phyloP scores from a whole-genome alignment of 2,329 filamentous ascomycete genomes.

The Alternaria gansuensis region DNA sequence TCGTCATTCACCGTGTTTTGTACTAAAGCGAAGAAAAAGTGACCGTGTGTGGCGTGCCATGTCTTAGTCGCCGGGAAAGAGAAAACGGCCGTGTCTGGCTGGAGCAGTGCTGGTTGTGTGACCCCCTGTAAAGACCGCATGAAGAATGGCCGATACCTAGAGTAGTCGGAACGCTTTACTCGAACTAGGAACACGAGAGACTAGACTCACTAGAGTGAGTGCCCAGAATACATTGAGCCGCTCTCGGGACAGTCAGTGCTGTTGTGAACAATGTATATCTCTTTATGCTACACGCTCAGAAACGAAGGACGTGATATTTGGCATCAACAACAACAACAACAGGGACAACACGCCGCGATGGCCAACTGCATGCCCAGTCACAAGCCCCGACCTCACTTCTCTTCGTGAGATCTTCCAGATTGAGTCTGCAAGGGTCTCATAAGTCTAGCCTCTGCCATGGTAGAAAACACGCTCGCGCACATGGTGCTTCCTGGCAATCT shows the following conservation, averaged over 20 bases:
- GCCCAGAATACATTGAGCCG: slow-evolving; percentile 3
- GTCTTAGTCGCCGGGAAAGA: slow-evolving; percentile 6
- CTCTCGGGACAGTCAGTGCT: not conserved
- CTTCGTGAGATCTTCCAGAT: slow-evolving; percentile 2
- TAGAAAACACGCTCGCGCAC: not conserved
- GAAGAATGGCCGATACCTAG: not conserved
- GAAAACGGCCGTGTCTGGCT: slow-evolving; percentile 15
- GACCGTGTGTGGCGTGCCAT: slow-evolving; percentile 8
- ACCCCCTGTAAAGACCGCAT: slow-evolving; percentile 13
- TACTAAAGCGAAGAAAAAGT: slow-evolving; percentile 8
- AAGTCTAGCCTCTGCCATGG: slow-evolving; percentile 4
- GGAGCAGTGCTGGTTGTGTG: slow-evolving; percentile 6
- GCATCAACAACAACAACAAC: slow-evolving; percentile 4
- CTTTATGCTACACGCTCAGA: not conserved
- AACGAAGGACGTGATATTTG: not conserved
- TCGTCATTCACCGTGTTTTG: not conserved
- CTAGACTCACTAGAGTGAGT: slow-evolving; percentile 4
- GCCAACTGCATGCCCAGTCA: not conserved
- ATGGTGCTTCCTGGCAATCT: slow-evolving; percentile 12
- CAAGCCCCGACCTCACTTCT: not conserved
- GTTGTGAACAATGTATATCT: not conserved
- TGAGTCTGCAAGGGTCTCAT: slow-evolving; percentile 1
- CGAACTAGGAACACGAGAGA: not conserved
- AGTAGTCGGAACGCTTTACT: slow-evolving; percentile 2
- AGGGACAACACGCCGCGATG: not conserved